These are phyloP conservation scores for Barnettozyma sucrosica DNA, from an alignment of 805 yeast species.

Conservation along the genomic window DNA sequence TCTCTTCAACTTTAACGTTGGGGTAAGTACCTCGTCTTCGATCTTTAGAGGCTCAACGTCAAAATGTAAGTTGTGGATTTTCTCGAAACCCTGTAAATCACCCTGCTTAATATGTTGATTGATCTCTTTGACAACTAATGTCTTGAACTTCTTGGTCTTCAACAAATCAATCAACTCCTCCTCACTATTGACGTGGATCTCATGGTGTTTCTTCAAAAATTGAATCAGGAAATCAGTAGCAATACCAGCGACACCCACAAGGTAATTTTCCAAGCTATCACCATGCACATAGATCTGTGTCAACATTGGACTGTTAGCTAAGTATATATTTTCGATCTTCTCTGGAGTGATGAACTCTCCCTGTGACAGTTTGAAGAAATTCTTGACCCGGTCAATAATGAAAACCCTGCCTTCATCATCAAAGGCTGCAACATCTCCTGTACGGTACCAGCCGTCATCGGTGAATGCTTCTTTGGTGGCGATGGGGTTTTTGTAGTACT, in stretches of 20 bases:
- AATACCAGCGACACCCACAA: slow-evolving; percentile 63
- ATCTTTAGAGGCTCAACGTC: slow-evolving; percentile 55
- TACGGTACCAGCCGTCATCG: slow-evolving; percentile 55
- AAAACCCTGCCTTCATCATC: slow-evolving; percentile 46
- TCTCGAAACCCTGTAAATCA: slow-evolving; percentile 57
- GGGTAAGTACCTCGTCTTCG: slow-evolving; percentile 59
- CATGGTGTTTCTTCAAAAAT: slow-evolving; percentile 15
- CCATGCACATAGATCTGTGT: slow-evolving; percentile 61
- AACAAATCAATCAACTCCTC: slow-evolving; percentile 13
- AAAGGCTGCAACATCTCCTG: slow-evolving; percentile 59
- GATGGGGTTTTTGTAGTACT: slow-evolving; percentile 48
- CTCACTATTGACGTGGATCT: slow-evolving; percentile 7
- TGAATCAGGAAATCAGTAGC: slow-evolving; percentile 34
- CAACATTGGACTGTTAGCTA: slow-evolving; percentile 44
- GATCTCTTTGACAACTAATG: slow-evolving; percentile 15
- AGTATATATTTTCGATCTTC: slow-evolving; percentile 59
- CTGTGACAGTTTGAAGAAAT: slow-evolving; percentile 63
- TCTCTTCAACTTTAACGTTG: slow-evolving; percentile 56
- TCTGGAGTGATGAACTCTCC: slow-evolving; percentile 73
- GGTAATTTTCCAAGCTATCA: slow-evolving; percentile 46
- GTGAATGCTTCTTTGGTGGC: slow-evolving; percentile 50
- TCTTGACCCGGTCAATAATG: slow-evolving; percentile 71
- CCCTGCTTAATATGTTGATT: slow-evolving; percentile 20
- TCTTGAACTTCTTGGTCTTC: slow-evolving; percentile 19
- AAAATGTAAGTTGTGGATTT: slow-evolving; percentile 47